Evolutionary conservation across 2,329 filamentous ascomycete genomes (phyloP).

Genomic region (Hirsutella thompsonii): DNA sequence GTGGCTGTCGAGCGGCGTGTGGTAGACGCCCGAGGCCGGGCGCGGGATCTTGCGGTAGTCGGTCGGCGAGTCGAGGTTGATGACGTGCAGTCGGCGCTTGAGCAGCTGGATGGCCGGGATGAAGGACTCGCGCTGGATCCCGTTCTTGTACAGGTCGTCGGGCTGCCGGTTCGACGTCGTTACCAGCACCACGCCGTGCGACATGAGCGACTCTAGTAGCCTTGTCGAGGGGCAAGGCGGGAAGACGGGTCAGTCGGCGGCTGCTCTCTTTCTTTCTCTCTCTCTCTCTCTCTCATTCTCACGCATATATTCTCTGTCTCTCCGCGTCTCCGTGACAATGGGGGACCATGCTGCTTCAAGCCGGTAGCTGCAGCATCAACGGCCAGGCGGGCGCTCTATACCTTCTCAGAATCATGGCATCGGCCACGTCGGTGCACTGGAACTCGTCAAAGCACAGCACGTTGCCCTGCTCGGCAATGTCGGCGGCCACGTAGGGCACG

Average conservation of each 20-base stretch:
- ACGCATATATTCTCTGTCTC: no score
- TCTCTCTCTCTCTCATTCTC: no score
- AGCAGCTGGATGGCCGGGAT: constrained; percentile 90
- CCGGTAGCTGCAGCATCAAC: no score
- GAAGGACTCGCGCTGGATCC: constrained; percentile 90
- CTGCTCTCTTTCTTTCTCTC: no score
- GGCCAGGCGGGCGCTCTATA: no score
- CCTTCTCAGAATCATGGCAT: constrained; percentile 92
- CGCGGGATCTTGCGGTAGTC: constrained; percentile 96
- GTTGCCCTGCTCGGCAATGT: constrained; percentile 73
- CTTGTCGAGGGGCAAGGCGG: constrained; percentile 19
- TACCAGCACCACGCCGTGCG: constrained; percentile 89
- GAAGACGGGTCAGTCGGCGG: constrained; percentile 4
- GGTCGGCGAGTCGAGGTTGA: constrained; percentile 89
- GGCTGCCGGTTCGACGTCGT: constrained; percentile 97
- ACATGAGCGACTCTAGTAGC: constrained; percentile 82
- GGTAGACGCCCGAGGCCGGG: constrained; percentile 86
- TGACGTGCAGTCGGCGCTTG: constrained; percentile 69
- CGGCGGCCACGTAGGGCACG: constrained; percentile 85
- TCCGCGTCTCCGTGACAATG: no score
- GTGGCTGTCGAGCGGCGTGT: constrained; percentile 69
- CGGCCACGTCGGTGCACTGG: constrained; percentile 94
- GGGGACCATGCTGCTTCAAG: no score
- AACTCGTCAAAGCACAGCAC: constrained; percentile 98
- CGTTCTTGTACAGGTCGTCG: constrained; percentile 94